Conservation (phyloP, 139 green algal genomes). For the Coccomyxa sp. region DNA sequence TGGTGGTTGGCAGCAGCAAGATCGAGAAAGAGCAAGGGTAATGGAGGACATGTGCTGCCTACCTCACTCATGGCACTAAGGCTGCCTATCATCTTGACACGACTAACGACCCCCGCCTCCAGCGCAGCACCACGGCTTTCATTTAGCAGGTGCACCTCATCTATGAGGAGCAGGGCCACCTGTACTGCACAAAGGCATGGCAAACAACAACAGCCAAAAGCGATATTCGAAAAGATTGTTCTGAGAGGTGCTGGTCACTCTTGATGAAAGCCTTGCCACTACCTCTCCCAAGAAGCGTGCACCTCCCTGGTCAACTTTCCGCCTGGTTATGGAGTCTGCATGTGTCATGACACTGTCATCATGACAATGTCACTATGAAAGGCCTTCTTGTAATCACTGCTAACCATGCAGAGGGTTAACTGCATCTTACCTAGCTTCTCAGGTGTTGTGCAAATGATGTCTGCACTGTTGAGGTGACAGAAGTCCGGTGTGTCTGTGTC, state of each 20-base stretch:
- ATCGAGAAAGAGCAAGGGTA: too few species aligned
- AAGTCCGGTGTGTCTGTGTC: slow-evolving; percentile 37
- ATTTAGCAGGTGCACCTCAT: slow-evolving; percentile 89
- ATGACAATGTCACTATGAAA: neutral
- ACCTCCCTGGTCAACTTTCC: slow-evolving; percentile 37
- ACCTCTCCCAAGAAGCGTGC: slow-evolving; percentile 65
- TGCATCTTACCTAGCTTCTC: slow-evolving; percentile 76
- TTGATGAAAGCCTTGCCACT: too few species aligned
- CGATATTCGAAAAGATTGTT: neutral
- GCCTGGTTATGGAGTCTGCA: slow-evolving; percentile 58
- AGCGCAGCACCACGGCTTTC: slow-evolving; percentile 71
- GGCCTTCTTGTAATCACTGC: neutral
- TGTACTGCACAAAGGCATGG: slow-evolving; percentile 21
- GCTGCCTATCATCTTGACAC: slow-evolving; percentile 69
- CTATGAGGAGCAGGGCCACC: slow-evolving; percentile 81
- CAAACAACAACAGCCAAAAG: neutral
- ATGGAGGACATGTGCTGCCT: too few species aligned
- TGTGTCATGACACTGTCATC: slow-evolving; percentile 17
- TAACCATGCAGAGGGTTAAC: neutral
- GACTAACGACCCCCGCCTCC: slow-evolving; percentile 76
- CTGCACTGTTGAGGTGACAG: slow-evolving; percentile 51
- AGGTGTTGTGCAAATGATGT: slow-evolving; percentile 78
- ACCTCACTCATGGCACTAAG: slow-evolving; percentile 46
- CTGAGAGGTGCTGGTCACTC: neutral
- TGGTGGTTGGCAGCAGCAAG: too few species aligned